Conservation (phyloP, 2,329 filamentous ascomycete species). For the Trichocomaceae sp. region DNA sequence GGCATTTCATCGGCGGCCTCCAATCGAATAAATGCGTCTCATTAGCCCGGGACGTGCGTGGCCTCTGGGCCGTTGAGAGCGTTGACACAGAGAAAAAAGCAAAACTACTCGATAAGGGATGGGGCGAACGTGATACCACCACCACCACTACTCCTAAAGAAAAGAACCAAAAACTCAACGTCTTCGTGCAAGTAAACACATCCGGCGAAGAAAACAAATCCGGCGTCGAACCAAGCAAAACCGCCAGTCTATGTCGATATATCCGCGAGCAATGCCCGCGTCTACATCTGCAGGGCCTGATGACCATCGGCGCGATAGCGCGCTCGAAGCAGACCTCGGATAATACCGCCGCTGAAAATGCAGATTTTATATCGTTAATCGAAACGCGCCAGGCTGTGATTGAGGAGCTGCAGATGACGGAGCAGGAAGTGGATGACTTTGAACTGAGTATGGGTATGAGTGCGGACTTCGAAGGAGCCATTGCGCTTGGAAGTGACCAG, state of each 20-base stretch:
- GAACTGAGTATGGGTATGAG: slow-evolving; percentile 99
- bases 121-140: slow-evolving; percentile 46
- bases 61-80: slow-evolving; percentile 85
- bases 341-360: slow-evolving; percentile 64
- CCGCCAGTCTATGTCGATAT: slow-evolving; percentile 59
- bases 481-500: slow-evolving; percentile 75
- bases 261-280: slow-evolving; percentile 65
- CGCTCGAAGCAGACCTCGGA: slow-evolving; percentile 66
- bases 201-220: slow-evolving; percentile 82
- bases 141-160: slow-evolving; percentile 25
- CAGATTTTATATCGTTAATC: slow-evolving; percentile 69
- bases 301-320: slow-evolving; percentile 97
- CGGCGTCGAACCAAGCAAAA: slow-evolving; percentile 64
- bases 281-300: slow-evolving; percentile 71
- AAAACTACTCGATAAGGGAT: slow-evolving; percentile 67
- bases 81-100: slow-evolving; percentile 88
- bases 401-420: slow-evolving; percentile 50
- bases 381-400: slow-evolving; percentile 66
- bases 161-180: slow-evolving; percentile 46
- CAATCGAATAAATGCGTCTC: slow-evolving; percentile 91
- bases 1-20: slow-evolving; percentile 95
- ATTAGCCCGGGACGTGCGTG: slow-evolving; percentile 73
- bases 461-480: slow-evolving; percentile 85
- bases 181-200: slow-evolving; percentile 95
- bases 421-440: slow-evolving; percentile 45